Base-by-base conservation (phyloP, 164 flowering plant species). In the Dillenia suffruticosa region DNA sequence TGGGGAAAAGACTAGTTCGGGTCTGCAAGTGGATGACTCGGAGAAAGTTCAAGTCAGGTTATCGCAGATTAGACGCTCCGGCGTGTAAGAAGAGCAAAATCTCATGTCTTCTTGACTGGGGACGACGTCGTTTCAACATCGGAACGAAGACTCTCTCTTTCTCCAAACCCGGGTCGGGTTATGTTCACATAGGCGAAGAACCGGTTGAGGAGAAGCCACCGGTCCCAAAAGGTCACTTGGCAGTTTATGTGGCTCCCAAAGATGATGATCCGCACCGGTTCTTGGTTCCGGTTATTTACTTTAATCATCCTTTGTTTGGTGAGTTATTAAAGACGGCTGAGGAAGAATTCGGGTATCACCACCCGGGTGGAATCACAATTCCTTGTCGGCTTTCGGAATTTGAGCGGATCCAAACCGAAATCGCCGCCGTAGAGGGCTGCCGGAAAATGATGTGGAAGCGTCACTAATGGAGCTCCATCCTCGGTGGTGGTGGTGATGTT, bases 261-360 rank as follows among this genome's bases (percentile, higher is more conserved):
- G 87, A 81, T 57, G 87, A 77, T 19, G 85, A 82, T 48, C 71
- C 71, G 4, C 82, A 74, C 61, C 71, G 98, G 61, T 77, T 85
- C 12, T 58, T 90, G 65, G 92, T 92, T 57, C 98, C 98, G 32
- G 89, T 92, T 46, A 68, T 90, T 40, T 90, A 92, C 73, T 77
- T 88, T 51, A 92, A 92, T 56, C 98, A 92, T 51, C 98, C 98
- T 6, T 66, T 90, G 64, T 92, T 92, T 51, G 81, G 85, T 0
- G 74, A 85, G 77, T 69, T 90, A 19, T 66, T 92, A 59, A 81
- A 74, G 54, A 88, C 85, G 48, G 84, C 96, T 0, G 98, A 92
- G 63, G 67, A 79, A 64, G 91, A 83, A 75, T 90, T 64, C 63
- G 98, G 96, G 63, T 86, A 62, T 50, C 60, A 82, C 12, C 92